Evolutionary conservation across 1,139 yeast genomes (phyloP).

Genomic region (Nakaseomyces delphensis): DNA sequence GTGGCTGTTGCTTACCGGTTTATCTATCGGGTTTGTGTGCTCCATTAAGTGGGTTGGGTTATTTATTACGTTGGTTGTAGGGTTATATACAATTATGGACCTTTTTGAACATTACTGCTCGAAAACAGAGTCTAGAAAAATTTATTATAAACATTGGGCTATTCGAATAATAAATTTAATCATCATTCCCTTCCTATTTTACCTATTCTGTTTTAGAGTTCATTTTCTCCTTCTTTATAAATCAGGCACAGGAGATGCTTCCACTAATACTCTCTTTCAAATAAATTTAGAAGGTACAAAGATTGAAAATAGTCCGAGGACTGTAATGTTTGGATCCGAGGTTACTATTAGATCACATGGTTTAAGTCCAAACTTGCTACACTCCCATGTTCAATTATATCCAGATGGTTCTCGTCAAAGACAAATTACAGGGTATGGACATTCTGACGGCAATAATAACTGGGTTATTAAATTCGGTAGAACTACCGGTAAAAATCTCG

Average conservation of each 20-base stretch:
- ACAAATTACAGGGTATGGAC: conserved; percentile 70
- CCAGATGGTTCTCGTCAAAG: conserved; percentile 71
- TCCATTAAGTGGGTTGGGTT: conserved; percentile 96
- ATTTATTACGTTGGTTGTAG: conserved; percentile 75
- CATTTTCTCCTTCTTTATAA: conserved; percentile 69
- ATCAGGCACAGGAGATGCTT: conserved; percentile 74
- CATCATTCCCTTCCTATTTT: conserved; percentile 62
- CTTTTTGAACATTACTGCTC: conserved; percentile 53
- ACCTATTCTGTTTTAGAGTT: conserved; percentile 62
- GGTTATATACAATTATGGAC: conserved; percentile 74
- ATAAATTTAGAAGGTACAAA: conserved; percentile 52
- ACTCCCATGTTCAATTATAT: conserved; percentile 58
- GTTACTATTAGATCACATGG: conserved; percentile 69
- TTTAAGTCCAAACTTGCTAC: conserved; percentile 56
- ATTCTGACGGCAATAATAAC: conserved; percentile 59
- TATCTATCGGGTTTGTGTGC: conserved; percentile 84
- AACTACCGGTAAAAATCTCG: conserved; percentile 28
- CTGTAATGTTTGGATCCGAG: conserved; percentile 51
- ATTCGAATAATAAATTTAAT: conserved; percentile 61
- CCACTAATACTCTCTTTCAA: conserved; percentile 63
- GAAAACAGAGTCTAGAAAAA: conserved; percentile 33
- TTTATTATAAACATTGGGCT: conserved; percentile 61
- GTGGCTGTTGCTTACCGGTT: conserved; percentile 64
- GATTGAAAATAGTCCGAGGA: conserved; percentile 50
- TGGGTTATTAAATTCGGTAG: conserved; percentile 39